A percentile compares a stretch with the other conserved stretches of the same genome.
Evolutionary conservation across 495 filamentous ascomycete genomes (phyloP).

Genomic region (Hypoxylon subgilvum): DNA sequence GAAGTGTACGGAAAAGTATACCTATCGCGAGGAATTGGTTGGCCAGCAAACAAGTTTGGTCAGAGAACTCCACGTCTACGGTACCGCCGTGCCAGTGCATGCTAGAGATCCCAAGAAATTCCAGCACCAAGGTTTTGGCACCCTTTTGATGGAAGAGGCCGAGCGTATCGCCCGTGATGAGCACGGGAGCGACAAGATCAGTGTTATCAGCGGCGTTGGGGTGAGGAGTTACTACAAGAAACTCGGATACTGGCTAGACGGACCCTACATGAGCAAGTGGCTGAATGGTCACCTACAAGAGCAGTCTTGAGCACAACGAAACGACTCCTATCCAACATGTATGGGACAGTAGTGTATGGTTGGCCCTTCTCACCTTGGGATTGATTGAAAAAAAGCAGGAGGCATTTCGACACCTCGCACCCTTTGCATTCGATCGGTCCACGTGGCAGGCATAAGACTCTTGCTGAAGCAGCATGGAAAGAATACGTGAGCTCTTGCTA

Average conservation of each 20-base stretch:
- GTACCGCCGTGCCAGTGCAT: constrained; percentile 92
- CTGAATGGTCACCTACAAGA: constrained; percentile 48
- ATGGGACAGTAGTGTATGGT: not conserved
- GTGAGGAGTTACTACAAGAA: constrained; percentile 92
- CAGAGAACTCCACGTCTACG: constrained; percentile 94
- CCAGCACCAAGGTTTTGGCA: constrained; percentile 97
- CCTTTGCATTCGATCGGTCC: too few species aligned
- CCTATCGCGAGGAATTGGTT: constrained; percentile 85
- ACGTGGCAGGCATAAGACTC: too few species aligned
- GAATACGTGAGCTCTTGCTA: too few species aligned
- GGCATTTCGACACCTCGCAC: too few species aligned
- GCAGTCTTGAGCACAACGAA: constrained; percentile 8
- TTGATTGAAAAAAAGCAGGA: too few species aligned
- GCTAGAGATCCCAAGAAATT: constrained; percentile 92
- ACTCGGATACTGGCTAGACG: constrained; percentile 90
- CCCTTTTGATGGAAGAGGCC: constrained; percentile 95
- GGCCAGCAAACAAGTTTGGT: constrained; percentile 90
- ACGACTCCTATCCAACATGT: not conserved
- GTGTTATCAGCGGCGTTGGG: constrained; percentile 93
- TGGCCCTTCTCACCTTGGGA: not conserved
- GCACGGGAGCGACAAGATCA: constrained; percentile 90
- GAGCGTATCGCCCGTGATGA: constrained; percentile 93
- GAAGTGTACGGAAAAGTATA: constrained; percentile 87
- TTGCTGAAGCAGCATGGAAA: too few species aligned
- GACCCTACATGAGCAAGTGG: constrained; percentile 86